Percentiles rank a stretch among this genome's conserved stretches.
Evolutionary conservation across 192 early-diverging fungal species (phyloP).

Genomic region (Rhizophagus sp.): DNA sequence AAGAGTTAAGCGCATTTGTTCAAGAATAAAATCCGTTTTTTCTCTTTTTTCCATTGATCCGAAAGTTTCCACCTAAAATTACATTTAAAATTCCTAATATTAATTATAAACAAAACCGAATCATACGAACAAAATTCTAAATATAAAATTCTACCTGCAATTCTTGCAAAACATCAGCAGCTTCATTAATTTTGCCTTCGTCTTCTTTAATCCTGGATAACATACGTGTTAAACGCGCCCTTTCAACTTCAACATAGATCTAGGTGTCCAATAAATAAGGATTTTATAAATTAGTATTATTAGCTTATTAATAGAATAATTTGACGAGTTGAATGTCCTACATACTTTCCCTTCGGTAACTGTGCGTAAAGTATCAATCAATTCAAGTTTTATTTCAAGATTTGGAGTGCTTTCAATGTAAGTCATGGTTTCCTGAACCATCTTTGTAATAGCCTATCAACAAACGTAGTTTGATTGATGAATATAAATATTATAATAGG

Average conservation of each 20-base stretch:
- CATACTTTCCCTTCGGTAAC: slow-evolving; percentile 96
- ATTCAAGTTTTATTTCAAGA: slow-evolving; percentile 79
- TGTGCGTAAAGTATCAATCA: slow-evolving; percentile 90
- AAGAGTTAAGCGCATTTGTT: slow-evolving; percentile 96
- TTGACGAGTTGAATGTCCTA: neutral
- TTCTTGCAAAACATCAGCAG: slow-evolving; percentile 94
- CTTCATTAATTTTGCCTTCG: slow-evolving; percentile 87
- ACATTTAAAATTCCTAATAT: neutral
- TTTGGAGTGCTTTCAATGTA: slow-evolving; percentile 86
- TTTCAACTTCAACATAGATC: slow-evolving; percentile 99
- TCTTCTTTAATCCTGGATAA: slow-evolving; percentile 87
- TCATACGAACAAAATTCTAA: slow-evolving; percentile 9
- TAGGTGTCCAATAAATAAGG: slow-evolving; percentile 33
- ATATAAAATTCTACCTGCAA: slow-evolving; percentile 64
- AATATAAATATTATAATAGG: neutral
- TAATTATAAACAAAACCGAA: neutral
- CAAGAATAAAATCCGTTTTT: slow-evolving; percentile 98
- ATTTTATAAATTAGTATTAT: neutral
- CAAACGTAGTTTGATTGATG: neutral
- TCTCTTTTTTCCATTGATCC: slow-evolving; percentile 99
- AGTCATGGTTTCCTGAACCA: slow-evolving; percentile 92
- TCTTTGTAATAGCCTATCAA: slow-evolving; percentile 83
- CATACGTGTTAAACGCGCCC: slow-evolving; percentile 90
- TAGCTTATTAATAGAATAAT: neutral
- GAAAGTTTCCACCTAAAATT: slow-evolving; percentile 87